Evolutionary conservation across 2,329 filamentous ascomycete species (phyloP), one percentile per base, ranked within the genome.

Genomic region (Mollisiaceae sp.): DNA sequence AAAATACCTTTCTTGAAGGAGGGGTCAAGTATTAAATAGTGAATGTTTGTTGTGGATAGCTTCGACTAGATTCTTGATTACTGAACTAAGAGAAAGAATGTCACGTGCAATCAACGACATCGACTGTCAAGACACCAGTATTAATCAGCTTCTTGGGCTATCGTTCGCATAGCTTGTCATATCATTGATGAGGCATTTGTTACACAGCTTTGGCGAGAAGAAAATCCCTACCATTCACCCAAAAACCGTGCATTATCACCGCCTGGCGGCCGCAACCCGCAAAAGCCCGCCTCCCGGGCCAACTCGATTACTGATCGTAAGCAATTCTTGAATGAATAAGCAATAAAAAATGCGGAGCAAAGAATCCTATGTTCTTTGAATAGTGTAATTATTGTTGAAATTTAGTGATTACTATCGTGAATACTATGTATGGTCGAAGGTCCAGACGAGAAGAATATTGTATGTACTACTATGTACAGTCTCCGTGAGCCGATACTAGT

Each of bases 81-180:
- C 45, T 43, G 41, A 43, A 43, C 12, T 43, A 6, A 18, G 41
- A 18, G 41, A 18, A 43, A 15, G 41, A 22, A 50, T 8, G 8
- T 45, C 43, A 20, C 43, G 43, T 20, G n/a, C 20, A 5, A 45
- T 4, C 8, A 41, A 41, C 15, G 8, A 12, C 11, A 41, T 41
- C 38, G 38, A 41, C 15, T 41, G 38, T 41, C 11, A 41, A 41
- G 15, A n/a, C 15, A 11, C n/a, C 1, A 5, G n/a, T 4, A 50
- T 50, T 50, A 50, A 50, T 50, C 45, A 50, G 45, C 45, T 50
- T 50, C n/a, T n/a, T 24, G 45, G n/a, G 11, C 45, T 11, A n/a
- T 4, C 38, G 11, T 24, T 20, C 11, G 20, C n/a, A 43, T 43
- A 43, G 15, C 6, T 43, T 18, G 41, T 6, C 41, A n/a, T n/a